Evolutionary conservation across 139 green algal species (phyloP).

Genomic region (Micractinium conductrix): DNA sequence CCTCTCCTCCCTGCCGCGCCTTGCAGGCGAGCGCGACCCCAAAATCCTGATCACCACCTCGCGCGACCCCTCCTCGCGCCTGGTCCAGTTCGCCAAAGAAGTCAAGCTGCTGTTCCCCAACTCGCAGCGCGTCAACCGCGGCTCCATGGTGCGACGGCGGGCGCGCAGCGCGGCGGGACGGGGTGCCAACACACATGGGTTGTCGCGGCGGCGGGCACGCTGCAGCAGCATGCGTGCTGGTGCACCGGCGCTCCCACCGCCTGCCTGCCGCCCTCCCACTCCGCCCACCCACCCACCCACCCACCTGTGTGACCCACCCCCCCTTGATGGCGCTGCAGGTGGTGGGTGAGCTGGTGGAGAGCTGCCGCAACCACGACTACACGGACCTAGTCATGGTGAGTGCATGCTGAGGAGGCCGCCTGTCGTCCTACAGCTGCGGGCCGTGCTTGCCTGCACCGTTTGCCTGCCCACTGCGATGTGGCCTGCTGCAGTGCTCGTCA

Average conservation of each 20-base stretch:
- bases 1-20: too few species aligned
- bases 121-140: constrained; percentile 92
- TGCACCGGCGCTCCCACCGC: background rate
- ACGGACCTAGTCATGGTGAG: constrained; percentile 97
- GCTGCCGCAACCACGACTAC: constrained; percentile 85
- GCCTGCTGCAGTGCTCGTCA: too few species aligned
- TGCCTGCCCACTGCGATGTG: too few species aligned
- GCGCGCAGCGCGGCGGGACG: background rate
- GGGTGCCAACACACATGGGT: background rate
- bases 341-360: constrained; percentile 91
- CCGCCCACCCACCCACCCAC: too few species aligned
- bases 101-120: constrained; percentile 96
- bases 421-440: too few species aligned
- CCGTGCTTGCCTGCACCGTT: too few species aligned
- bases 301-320: background rate
- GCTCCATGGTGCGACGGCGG: constrained; percentile 61
- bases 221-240: background rate
- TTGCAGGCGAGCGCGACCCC: constrained; percentile 87
- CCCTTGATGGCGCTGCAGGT: constrained; percentile 50
- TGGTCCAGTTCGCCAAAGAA: constrained; percentile 98
- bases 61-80: constrained; percentile 86
- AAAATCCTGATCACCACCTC: constrained; percentile 96
- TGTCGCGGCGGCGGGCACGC: background rate
- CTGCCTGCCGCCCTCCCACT: too few species aligned
- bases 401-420: too few species aligned